Evolutionary conservation across 2,329 filamentous ascomycete genomes (phyloP).

Genomic region (Fulvia fulva): DNA sequence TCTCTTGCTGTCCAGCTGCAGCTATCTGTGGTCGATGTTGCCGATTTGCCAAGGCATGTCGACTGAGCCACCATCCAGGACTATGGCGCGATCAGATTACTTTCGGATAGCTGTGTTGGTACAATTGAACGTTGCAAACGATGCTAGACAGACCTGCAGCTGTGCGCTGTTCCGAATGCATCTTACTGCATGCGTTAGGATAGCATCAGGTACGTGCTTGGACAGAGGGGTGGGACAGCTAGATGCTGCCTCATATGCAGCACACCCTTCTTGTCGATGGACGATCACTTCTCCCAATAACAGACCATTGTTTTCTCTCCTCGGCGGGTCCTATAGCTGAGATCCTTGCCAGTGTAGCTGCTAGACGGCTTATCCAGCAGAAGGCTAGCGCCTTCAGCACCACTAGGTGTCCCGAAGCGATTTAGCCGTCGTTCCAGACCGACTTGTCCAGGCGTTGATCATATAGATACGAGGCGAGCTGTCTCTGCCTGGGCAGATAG

Average conservation of each 20-base stretch:
- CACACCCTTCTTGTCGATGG: background rate
- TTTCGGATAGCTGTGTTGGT: too few relatives aligned
- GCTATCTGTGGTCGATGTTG: background rate
- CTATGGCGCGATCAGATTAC: background rate
- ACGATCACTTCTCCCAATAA: background rate
- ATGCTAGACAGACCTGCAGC: background rate
- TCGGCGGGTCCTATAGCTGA: background rate
- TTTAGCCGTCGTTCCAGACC: background rate
- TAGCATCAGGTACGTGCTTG: too few relatives aligned
- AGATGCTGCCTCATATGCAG: background rate
- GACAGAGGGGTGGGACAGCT: background rate
- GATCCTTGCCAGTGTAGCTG: background rate
- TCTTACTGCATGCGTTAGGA: too few relatives aligned
- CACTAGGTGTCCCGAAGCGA: background rate
- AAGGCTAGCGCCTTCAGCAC: background rate
- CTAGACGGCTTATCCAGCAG: background rate
- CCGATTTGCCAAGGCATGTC: background rate
- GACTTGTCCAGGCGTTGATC: background rate
- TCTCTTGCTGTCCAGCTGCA: background rate
- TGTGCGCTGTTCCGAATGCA: background rate
- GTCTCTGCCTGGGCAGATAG: too few relatives aligned
- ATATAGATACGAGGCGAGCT: background rate
- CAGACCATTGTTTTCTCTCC: background rate
- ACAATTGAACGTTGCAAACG: background rate
- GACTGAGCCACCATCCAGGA: background rate